These are phyloP conservation scores for Prunus fruticosa DNA, from an alignment of 306 rosid genomes.

Conservation along the genomic window DNA sequence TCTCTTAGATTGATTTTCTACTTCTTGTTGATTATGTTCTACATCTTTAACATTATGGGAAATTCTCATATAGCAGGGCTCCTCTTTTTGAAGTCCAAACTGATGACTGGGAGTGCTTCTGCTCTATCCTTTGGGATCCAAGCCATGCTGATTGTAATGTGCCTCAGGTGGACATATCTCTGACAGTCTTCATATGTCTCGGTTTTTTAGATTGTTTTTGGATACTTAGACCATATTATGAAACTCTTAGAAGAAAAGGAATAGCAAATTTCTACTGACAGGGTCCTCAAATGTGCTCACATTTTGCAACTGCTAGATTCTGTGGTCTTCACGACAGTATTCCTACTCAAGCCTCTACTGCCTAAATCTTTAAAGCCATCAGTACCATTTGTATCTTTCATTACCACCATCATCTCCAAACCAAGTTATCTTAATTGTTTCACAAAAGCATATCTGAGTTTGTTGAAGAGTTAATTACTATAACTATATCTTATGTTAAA, in stretches of 20 bases:
- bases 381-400: background rate
- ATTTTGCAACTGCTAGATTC: background rate
- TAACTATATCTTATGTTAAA: background rate
- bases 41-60: conserved; percentile 11
- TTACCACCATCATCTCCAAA: background rate
- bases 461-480: background rate
- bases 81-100: conserved; percentile 54
- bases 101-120: conserved; percentile 56
- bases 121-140: conserved; percentile 50
- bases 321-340: background rate
- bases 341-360: background rate
- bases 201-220: background rate
- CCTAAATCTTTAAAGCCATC: background rate
- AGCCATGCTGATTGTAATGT: conserved; percentile 50
- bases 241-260: background rate
- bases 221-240: background rate
- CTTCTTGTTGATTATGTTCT: background rate
- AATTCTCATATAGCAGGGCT: conserved; percentile 32
- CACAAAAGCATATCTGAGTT: background rate
- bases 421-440: background rate
- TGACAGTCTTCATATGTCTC: background rate
- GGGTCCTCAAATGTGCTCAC: background rate
- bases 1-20: background rate
- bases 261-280: background rate
- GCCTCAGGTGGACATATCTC: conserved; percentile 43